Evolutionary conservation across 1,139 yeast species (phyloP), one percentile per base, ranked within the genome.

Genomic region (Debaryomycetaceae sp.): DNA sequence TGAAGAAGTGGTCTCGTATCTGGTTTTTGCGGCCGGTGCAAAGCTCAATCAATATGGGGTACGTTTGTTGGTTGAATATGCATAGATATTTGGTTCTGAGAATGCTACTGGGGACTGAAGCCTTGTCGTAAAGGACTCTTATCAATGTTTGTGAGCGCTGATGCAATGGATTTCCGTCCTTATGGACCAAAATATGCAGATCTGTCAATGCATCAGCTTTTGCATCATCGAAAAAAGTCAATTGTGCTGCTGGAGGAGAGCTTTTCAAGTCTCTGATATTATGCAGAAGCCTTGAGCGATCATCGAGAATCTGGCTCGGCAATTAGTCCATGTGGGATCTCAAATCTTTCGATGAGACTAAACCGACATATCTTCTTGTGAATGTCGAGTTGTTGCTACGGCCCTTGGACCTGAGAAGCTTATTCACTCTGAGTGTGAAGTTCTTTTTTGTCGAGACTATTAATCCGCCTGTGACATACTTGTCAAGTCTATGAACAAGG

Each of bases 11-110:
- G 37, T 62, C 65, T 37, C 66, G 43, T 31, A 62, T 57, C 46
- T 62, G 66, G 46, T 62, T 62, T 46, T 62, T 61, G 31, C 65
- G 41, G 6, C 66, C 66, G 0, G 65, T 60, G 33, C 49, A 48
- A 11, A 62, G 48, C 42, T 60, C 57, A 34, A 59, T 45, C 6
- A 59, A 45, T 0, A 59, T 44, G 1, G 66, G 66, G 14, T 54
- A 49, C 5, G 54, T 40, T 5, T 37, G 36, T 31, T 45, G 41
- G 11, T 36, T 36, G 42, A 44, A 55, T 8, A 59, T 46, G 5
- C 41, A 39, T 5, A 60, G 60, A 40, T 53, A 58, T 17, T 41
- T 37, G 6, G 17, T 4, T 9, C 36, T 33, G 23, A 48, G 46
- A 13, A 34, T 20, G 2, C 31, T 11, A 4, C 47, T 36, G 3